Conservation (phyloP, 768 basidiomycete genomes). For the Leccinum variicolor region DNA sequence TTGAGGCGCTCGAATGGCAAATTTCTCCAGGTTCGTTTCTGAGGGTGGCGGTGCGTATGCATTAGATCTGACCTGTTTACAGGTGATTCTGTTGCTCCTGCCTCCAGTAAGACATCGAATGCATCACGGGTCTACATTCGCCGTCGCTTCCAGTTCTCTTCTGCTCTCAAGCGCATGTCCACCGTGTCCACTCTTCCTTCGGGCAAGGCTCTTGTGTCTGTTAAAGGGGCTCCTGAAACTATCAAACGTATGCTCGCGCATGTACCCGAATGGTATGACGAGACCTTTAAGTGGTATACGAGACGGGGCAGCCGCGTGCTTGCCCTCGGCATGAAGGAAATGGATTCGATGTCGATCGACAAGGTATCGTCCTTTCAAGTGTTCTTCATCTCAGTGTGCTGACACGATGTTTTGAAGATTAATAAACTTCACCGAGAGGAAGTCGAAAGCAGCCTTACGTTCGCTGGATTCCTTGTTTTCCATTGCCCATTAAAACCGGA, state of each 20-base stretch:
- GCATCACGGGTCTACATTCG: constrained; percentile 67
- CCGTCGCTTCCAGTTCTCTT: constrained; percentile 96
- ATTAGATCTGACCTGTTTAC: constrained; percentile 1
- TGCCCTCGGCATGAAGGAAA: constrained; percentile 85
- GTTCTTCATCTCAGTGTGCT: background rate
- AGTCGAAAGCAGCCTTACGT: constrained; percentile 74
- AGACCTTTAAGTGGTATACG: constrained; percentile 93
- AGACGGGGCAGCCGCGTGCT: constrained; percentile 91
- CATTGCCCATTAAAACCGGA: constrained; percentile 96
- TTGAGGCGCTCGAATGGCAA: constrained; percentile 89
- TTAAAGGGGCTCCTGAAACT: constrained; percentile 98
- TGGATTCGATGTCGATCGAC: constrained; percentile 65
- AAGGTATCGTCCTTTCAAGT: constrained; percentile 48
- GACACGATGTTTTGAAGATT: constrained; percentile 48
- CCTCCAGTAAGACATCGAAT: constrained; percentile 47
- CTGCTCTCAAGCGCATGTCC: constrained; percentile 96
- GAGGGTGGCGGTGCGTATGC: background rate
- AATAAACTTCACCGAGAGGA: constrained; percentile 81
- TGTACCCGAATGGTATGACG: constrained; percentile 83
- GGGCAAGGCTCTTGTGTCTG: constrained; percentile 61
- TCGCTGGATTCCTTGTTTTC: constrained; percentile 98
- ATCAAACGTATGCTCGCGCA: constrained; percentile 79
- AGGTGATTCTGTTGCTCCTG: constrained; percentile 70
- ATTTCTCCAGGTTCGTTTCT: constrained; percentile 55
- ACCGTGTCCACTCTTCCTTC: constrained; percentile 72